Evolutionary conservation across 192 early-diverging fungal species (phyloP), one percentile per base, ranked within the genome.

Genomic region (Linnemannia exigua): DNA sequence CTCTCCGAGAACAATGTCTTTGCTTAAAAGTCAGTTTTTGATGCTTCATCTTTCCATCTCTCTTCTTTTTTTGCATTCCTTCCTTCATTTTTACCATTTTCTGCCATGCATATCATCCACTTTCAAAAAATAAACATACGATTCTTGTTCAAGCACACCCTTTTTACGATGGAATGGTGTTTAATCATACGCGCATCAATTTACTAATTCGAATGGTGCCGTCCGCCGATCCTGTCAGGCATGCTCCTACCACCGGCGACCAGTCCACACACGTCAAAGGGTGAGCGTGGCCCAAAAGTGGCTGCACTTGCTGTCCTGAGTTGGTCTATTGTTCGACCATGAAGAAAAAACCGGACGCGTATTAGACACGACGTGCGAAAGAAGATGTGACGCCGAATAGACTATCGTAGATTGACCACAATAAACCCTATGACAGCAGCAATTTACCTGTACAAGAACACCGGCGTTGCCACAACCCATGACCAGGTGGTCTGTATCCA

Each of bases 171-270:
- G 22, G 51, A n/a, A 8, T 63, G 28, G 58, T 63, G 14, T 63
- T 63, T 70, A 47, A 15, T 79, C 79, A 91, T 9, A 89, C 81
- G 47, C 86, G 82, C 76, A 91, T 88, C 38, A 92, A 41, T 70
- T 87, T 91, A 25, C 90, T 90, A 14, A 92, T 88, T 52, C 89
- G 90, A 54, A 92, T 87, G 19, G 86, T 90, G 14, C 92, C 92
- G 76, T 92, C 92, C 17, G 77, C 80, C 8, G 87, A 84, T 37
- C 89, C 92, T 38, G 91, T 82, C 33, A 92, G 70, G 68, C 89
- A 90, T 16, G 92, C 87, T 4, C 84, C 91, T 6, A 88, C 76
- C 33, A 79, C 87, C 44, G 90, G 87, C 16, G 88, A 80, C 92
- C 92, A 92, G 72, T 92, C 92, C 1, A 91, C 90, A 35, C 88